phyloP scores from a whole-genome alignment of 1,284 basidiomycete genomes.

The Sphagnurus paluster region DNA sequence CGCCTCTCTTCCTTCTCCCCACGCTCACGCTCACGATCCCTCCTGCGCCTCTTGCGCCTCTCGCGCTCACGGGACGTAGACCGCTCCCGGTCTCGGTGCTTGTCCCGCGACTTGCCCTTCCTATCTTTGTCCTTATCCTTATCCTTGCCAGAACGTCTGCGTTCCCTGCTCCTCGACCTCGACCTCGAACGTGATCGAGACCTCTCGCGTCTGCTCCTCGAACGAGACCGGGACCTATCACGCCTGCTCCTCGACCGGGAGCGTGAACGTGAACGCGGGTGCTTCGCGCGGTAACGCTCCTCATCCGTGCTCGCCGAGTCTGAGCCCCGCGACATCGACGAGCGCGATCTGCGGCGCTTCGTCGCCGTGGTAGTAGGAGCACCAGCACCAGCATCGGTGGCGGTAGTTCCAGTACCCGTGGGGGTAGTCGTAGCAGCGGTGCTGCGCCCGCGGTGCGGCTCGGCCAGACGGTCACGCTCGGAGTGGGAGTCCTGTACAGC shows the following conservation, averaged over 20 bases:
- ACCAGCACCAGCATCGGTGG: too few relatives aligned
- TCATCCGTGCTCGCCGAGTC: conserved; percentile 2
- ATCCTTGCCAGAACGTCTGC: conserved; percentile 1
- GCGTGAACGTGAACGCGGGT: not conserved
- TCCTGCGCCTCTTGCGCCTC: conserved; percentile 3
- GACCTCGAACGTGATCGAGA: conserved; percentile 6
- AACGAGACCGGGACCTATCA: too few relatives aligned
- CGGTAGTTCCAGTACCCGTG: too few relatives aligned
- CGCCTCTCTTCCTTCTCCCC: conserved; percentile 43
- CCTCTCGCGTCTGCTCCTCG: not conserved
- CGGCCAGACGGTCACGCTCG: conserved; percentile 6
- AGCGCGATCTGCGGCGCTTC: conserved; percentile 7
- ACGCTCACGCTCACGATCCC: conserved; percentile 17
- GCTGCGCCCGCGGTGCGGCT: conserved; percentile 7
- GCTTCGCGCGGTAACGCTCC: conserved; percentile 1
- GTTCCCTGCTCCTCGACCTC: conserved; percentile 5
- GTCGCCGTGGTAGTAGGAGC: too few relatives aligned
- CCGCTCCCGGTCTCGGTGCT: conserved; percentile 11
- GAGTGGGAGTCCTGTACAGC: not conserved
- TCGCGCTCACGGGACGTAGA: not conserved
- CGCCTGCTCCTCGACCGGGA: conserved; percentile 14
- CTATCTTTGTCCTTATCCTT: conserved; percentile 7
- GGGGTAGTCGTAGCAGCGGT: too few relatives aligned
- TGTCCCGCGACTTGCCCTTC: not conserved
- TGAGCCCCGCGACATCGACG: conserved; percentile 8